phyloP scores from a whole-genome alignment of 108 stramenopile species.

The Cyclostephanos invisitatus region DNA sequence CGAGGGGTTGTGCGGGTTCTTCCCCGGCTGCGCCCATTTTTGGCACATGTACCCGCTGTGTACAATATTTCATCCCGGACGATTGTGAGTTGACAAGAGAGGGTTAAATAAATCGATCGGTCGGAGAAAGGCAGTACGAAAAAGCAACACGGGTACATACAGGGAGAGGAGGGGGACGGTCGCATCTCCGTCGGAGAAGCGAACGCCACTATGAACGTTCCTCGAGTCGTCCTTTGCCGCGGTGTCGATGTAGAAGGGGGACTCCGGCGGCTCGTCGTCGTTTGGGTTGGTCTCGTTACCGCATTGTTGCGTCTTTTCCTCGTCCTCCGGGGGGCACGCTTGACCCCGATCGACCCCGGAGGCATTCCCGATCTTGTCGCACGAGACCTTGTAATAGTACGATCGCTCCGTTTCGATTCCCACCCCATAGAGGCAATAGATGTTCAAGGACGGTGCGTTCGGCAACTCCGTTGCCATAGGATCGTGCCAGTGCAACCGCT shows the following conservation, averaged over 20 bases:
- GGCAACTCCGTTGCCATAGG: conserved; percentile 74
- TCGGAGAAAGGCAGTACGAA: too few species aligned
- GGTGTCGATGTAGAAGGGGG: conserved; percentile 69
- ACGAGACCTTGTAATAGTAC: conserved; percentile 71
- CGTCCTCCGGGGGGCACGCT: conserved; percentile 11
- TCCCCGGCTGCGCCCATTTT: conserved; percentile 57
- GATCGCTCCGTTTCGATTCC: conserved; percentile 79
- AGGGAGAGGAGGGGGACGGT: conserved; percentile 82
- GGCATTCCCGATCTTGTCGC: conserved; percentile 47
- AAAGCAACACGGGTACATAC: too few species aligned
- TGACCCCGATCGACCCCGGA: conserved; percentile 6
- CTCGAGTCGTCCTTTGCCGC: conserved; percentile 48
- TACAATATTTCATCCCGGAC: too few species aligned
- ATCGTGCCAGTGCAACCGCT: conserved; percentile 71
- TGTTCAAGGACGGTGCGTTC: conserved; percentile 77
- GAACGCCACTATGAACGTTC: conserved; percentile 65
- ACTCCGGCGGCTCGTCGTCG: conserved; percentile 37
- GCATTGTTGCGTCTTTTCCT: conserved; percentile 1
- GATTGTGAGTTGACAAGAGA: too few species aligned
- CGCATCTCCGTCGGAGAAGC: conserved; percentile 79
- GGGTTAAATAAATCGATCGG: too few species aligned
- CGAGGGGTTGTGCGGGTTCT: conserved; percentile 72
- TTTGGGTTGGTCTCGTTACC: background rate
- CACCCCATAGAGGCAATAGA: conserved; percentile 88
- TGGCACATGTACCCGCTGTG: conserved; percentile 91